Percentiles rank a stretch among this genome's conserved stretches.
Evolutionary conservation across 108 stramenopile genomes (phyloP).

Genomic region (Heterococcus sp.): DNA sequence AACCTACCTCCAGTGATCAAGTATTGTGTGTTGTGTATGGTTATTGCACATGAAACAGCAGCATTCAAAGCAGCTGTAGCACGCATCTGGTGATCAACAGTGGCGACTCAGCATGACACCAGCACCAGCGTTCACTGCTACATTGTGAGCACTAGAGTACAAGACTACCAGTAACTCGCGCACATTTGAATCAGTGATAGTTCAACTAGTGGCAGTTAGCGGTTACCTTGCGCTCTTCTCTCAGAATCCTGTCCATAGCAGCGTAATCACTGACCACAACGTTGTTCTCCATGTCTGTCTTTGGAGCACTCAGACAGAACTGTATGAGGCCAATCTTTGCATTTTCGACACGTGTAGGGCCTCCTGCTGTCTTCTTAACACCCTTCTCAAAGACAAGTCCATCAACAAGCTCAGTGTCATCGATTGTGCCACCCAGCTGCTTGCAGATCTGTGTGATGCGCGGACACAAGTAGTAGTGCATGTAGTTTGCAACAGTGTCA

Average conservation of each 20-base stretch:
- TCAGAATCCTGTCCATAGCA: conserved; percentile 97
- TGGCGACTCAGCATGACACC: too few relatives aligned
- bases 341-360: conserved; percentile 78
- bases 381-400: conserved; percentile 94
- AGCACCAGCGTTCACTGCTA: too few relatives aligned
- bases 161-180: neutral
- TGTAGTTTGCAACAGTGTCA: too few relatives aligned
- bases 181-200: too few relatives aligned
- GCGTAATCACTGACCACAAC: conserved; percentile 97
- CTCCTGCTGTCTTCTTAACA: conserved; percentile 82
- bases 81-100: too few relatives aligned
- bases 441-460: conserved; percentile 67
- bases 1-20: too few relatives aligned
- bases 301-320: conserved; percentile 97
- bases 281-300: conserved; percentile 99
- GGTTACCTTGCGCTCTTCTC: conserved; percentile 85
- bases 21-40: too few relatives aligned
- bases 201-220: too few relatives aligned
- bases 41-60: too few relatives aligned
- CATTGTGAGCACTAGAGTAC: conserved; percentile 48
- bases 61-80: too few relatives aligned
- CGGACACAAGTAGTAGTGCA: neutral
- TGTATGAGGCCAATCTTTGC: conserved; percentile 74
- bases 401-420: conserved; percentile 93
- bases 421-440: conserved; percentile 96